Evolutionary conservation across 2,329 filamentous ascomycete species (phyloP).

Genomic region (Lachnellula suecica): DNA sequence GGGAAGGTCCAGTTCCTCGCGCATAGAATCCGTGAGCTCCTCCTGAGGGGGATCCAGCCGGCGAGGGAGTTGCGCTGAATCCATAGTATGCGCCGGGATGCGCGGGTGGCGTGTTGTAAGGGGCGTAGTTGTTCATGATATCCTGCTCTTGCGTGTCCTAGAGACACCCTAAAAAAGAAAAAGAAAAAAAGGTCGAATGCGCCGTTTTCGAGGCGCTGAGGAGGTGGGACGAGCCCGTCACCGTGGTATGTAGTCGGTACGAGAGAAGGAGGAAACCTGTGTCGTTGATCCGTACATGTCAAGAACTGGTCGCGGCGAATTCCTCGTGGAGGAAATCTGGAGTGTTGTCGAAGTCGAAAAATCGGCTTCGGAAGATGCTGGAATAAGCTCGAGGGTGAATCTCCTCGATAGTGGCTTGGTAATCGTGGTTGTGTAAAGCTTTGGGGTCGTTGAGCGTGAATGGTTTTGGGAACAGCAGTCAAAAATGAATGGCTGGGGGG

Average conservation of each 20-base stretch:
- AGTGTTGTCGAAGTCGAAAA: conserved; percentile 25
- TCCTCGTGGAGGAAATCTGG: conserved; percentile 26
- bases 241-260: conserved; percentile 37
- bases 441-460: conserved; percentile 17
- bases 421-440: conserved; percentile 17
- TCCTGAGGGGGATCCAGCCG: conserved; percentile 33
- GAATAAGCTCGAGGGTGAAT: conserved; percentile 27
- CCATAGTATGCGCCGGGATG: conserved; percentile 30
- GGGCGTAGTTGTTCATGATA: conserved; percentile 31
- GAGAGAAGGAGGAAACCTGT: conserved; percentile 34
- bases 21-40: conserved; percentile 30
- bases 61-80: conserved; percentile 33
- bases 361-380: conserved; percentile 26
- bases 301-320: conserved; percentile 27
- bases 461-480: conserved; percentile 17
- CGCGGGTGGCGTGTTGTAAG: conserved; percentile 29
- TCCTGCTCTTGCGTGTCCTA: conserved; percentile 31
- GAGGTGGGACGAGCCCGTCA: conserved; percentile 34
- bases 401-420: conserved; percentile 22
- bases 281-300: conserved; percentile 37
- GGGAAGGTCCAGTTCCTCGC: conserved; percentile 24
- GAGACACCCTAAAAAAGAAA: conserved; percentile 25
- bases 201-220: conserved; percentile 25
- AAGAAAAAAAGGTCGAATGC: conserved; percentile 22
- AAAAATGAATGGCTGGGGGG: conserved; percentile 19